Percentiles rank a stretch among this genome's conserved stretches.
Evolutionary conservation across 192 early-diverging fungal species (phyloP).

Genomic region (Backusella tarrabulga): DNA sequence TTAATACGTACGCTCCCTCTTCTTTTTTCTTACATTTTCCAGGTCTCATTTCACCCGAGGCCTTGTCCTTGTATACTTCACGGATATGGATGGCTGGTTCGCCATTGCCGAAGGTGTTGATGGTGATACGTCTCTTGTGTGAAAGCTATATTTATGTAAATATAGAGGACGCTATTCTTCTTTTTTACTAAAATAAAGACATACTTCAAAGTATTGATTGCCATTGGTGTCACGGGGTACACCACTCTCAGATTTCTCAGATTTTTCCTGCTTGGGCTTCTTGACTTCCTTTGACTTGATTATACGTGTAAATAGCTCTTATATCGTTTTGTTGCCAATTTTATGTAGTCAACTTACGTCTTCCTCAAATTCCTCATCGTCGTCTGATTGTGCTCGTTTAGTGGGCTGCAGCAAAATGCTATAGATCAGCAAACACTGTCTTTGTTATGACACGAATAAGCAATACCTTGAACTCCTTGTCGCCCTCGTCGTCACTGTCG

Average conservation of each 20-base stretch:
- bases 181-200: not conserved
- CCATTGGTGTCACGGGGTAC: not conserved
- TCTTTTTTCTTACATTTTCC: slow-evolving; percentile 19
- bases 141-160: slow-evolving; percentile 6
- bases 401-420: not conserved
- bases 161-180: not conserved
- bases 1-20: not conserved
- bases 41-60: slow-evolving; percentile 10
- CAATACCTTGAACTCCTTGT: not conserved
- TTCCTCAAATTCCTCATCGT: not conserved
- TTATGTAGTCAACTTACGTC: not conserved
- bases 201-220: not conserved
- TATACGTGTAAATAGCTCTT: not conserved
- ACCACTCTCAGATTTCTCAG: not conserved
- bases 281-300: not conserved
- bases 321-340: not conserved
- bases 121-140: slow-evolving; percentile 18
- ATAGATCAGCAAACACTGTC: not conserved
- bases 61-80: slow-evolving; percentile 19
- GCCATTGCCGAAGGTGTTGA: slow-evolving; percentile 19
- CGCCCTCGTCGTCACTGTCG: slow-evolving; percentile 12
- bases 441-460: not conserved
- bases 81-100: slow-evolving; percentile 21
- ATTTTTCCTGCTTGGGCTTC: not conserved
- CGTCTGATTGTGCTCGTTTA: not conserved